Evolutionary conservation across 768 basidiomycete species (phyloP).

Genomic region (Suillus paluster): DNA sequence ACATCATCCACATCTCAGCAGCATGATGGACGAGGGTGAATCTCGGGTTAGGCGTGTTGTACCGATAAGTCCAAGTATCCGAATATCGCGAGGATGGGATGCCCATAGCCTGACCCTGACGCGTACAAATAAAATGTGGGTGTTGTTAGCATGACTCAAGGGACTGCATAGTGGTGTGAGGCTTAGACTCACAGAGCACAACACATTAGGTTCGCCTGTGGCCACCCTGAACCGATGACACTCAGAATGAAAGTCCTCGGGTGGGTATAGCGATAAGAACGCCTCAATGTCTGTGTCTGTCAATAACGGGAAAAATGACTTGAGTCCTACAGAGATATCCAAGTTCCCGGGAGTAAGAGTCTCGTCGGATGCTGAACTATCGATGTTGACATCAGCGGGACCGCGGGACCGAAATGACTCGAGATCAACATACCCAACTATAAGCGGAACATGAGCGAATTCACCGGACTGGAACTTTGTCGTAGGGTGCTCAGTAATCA

Average conservation of each 20-base stretch:
- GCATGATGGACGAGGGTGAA: slow-evolving; percentile 47
- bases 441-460: slow-evolving; percentile 55
- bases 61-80: slow-evolving; percentile 59
- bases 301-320: slow-evolving; percentile 50
- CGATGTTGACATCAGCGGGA: not conserved
- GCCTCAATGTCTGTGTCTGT: slow-evolving; percentile 42
- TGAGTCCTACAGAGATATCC: slow-evolving; percentile 43
- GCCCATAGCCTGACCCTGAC: slow-evolving; percentile 52
- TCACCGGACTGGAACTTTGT: slow-evolving; percentile 46
- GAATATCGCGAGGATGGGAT: slow-evolving; percentile 39
- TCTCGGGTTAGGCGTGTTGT: slow-evolving; percentile 60
- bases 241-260: slow-evolving; percentile 46
- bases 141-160: not conserved
- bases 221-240: slow-evolving; percentile 48
- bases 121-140: slow-evolving; percentile 9
- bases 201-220: slow-evolving; percentile 53
- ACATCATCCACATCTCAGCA: slow-evolving; percentile 74
- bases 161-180: too few relatives aligned
- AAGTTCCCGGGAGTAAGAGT: slow-evolving; percentile 48
- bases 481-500: slow-evolving; percentile 56
- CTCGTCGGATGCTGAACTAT: slow-evolving; percentile 63
- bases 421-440: slow-evolving; percentile 54
- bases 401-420: slow-evolving; percentile 1
- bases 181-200: slow-evolving; percentile 52
- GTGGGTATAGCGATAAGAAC: slow-evolving; percentile 47